Evolutionary conservation across 345 rosid species (phyloP), one percentile per base, ranked within the genome.

Genomic region (Melastoma malabathricum): DNA sequence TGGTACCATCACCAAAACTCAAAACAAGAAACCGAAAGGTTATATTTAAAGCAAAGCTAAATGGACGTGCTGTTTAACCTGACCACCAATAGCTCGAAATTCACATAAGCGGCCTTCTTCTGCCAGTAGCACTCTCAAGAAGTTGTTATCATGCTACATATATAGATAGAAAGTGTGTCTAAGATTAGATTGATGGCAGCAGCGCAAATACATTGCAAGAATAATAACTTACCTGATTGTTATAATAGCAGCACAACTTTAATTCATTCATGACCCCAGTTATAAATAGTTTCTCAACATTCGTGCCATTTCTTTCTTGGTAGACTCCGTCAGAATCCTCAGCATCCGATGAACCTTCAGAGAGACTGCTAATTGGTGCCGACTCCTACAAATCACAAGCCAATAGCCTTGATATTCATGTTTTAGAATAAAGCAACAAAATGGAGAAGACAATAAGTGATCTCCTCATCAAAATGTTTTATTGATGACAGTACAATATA

Each of bases 51-150:
- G 49, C 13, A 59, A 55, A 56, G 46, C 47, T 27, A 27, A 19
- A 31, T 46, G 23, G 41, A 47, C 51, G 59, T 53, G 34, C 22
- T 47, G 57, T 52, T 64, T 62, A 71, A 92, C 98, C 95, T 75
- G 92, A 53, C 98, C 98, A 67, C 96, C 96, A 60, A 65, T 62
- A 55, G 98, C 98, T 76, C 96, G 81, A 64, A 92, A 84, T 68
- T 87, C 93, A 64, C 79, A 79, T 18, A 82, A 68, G 64, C 57
- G 64, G 49, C 71, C 70, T 73, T 92, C 98, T 54, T 79, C 74
- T 19, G 87, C 89, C 64, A 82, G 83, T 60, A 87, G 86, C 66
- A 84, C 82, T 55, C 72, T 76, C 63, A 64, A 57, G 69, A 84
- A 82, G 64, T 72, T 73, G 71, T 64, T 69, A 38, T 72, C 84